These are phyloP conservation scores for Candida insectalens DNA, from an alignment of 805 yeast genomes.

Conservation along the genomic window DNA sequence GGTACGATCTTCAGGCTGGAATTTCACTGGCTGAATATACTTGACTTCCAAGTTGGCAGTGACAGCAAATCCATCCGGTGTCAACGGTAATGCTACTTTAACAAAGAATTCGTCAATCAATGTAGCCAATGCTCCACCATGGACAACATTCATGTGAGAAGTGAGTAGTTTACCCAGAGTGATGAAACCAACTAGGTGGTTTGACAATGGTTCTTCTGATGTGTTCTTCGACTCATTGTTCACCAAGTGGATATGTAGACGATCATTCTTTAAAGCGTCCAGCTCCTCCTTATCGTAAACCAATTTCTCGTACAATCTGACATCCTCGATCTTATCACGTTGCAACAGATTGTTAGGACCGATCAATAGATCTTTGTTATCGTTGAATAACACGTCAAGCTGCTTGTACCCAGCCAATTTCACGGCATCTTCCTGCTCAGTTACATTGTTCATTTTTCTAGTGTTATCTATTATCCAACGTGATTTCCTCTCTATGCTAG, in stretches of 20 bases:
- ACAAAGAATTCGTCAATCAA: constrained; percentile 44
- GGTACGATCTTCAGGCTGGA: constrained; percentile 4
- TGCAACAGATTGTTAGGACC: constrained; percentile 17
- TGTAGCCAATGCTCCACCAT: constrained; percentile 46
- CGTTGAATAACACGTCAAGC: constrained; percentile 14
- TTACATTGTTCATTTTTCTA: no score
- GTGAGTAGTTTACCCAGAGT: constrained; percentile 35
- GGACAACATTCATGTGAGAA: constrained; percentile 40
- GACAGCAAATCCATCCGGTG: constrained; percentile 37
- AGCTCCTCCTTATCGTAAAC: constrained; percentile 5
- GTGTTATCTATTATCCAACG: background rate
- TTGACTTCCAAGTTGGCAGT: constrained; percentile 37
- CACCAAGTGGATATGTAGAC: background rate
- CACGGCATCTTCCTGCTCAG: constrained; percentile 1
- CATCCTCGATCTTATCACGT: constrained; percentile 11
- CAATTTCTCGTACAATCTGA: constrained; percentile 12
- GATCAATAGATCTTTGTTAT: constrained; percentile 14
- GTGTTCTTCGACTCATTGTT: background rate
- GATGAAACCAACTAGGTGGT: constrained; percentile 35
- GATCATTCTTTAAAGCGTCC: constrained; percentile 1
- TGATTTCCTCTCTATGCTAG: no score
- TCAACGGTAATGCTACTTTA: constrained; percentile 37
- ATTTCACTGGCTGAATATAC: constrained; percentile 24
- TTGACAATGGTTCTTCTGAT: constrained; percentile 14
- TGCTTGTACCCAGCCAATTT: constrained; percentile 5